Evolutionary conservation across 1,284 basidiomycete species (phyloP).

Genomic region (Trichosporon sp.): DNA sequence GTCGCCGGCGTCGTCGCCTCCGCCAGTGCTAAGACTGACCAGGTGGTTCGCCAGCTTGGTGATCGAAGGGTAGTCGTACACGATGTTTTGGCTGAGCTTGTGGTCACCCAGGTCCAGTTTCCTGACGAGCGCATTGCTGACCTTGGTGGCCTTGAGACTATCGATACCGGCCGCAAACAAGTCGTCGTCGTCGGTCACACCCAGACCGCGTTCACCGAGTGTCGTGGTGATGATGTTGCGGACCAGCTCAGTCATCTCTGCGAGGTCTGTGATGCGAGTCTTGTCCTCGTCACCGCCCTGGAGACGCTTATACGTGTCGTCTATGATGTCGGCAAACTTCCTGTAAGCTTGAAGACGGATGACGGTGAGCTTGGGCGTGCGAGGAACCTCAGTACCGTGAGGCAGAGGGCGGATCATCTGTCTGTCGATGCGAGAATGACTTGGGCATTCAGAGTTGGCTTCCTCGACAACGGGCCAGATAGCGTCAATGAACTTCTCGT

Average conservation of each 20-base stretch:
- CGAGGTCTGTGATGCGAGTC: constrained; percentile 21
- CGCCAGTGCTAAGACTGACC: constrained; percentile 22
- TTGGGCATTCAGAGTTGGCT: constrained; percentile 56
- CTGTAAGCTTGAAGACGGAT: constrained; percentile 51
- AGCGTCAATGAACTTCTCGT: constrained; percentile 47
- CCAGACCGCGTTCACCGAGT: constrained; percentile 24
- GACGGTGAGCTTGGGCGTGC: constrained; percentile 44
- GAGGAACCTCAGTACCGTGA: constrained; percentile 43
- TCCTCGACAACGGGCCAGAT: constrained; percentile 55
- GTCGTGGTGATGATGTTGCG: background rate
- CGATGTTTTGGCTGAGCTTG: constrained; percentile 50
- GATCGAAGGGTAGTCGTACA: constrained; percentile 45
- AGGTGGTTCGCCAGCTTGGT: constrained; percentile 31
- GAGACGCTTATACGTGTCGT: constrained; percentile 53
- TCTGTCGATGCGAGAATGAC: constrained; percentile 55
- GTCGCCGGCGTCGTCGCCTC: background rate
- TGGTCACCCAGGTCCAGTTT: constrained; percentile 48
- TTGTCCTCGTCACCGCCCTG: constrained; percentile 51
- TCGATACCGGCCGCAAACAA: constrained; percentile 54
- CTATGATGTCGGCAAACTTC: constrained; percentile 55
- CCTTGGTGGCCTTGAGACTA: constrained; percentile 57
- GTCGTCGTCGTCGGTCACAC: constrained; percentile 37
- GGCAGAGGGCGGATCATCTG: constrained; percentile 56
- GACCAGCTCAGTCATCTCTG: constrained; percentile 31
- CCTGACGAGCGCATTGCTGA: constrained; percentile 56